These are phyloP conservation scores for Geranomyces variabilis DNA, from an alignment of 192 early-diverging fungal species.

Conservation along the genomic window DNA sequence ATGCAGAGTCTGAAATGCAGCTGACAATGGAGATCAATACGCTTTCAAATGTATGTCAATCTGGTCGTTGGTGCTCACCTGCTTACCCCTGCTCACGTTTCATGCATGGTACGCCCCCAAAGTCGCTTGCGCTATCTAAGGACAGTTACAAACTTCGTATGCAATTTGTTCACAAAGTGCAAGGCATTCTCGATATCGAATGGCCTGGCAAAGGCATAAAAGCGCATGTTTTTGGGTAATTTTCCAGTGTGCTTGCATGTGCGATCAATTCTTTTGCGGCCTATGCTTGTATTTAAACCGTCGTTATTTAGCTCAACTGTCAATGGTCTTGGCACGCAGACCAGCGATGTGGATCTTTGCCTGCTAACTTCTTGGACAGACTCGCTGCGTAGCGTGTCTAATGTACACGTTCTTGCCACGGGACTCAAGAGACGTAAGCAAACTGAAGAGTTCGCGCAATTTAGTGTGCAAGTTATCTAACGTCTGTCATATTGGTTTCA, in stretches of 20 bases:
- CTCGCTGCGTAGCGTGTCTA: conserved; percentile 61
- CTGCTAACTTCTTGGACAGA: conserved; percentile 84
- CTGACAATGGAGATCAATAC: conserved; percentile 10
- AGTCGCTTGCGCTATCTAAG: conserved; percentile 31
- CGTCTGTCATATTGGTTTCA: conserved; percentile 17
- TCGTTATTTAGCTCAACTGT: conserved; percentile 69
- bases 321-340: conserved; percentile 82
- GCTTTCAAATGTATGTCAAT: neutral
- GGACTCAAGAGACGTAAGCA: conserved; percentile 68
- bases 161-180: conserved; percentile 78
- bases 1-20: conserved; percentile 4
- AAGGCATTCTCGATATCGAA: conserved; percentile 74
- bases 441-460: neutral
- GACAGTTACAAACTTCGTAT: conserved; percentile 45
- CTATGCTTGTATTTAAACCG: neutral
- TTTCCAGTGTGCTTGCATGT: neutral
- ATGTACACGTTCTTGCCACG: conserved; percentile 73
- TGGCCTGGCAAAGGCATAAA: conserved; percentile 79
- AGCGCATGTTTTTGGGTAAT: conserved; percentile 86
- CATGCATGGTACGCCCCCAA: neutral
- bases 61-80: no score
- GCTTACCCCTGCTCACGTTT: no score
- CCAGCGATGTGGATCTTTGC: conserved; percentile 91
- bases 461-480: neutral
- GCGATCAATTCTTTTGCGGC: neutral